These are phyloP conservation scores for Astrothelium macrocarpum DNA, from an alignment of 495 filamentous ascomycete genomes.

Conservation along the genomic window DNA sequence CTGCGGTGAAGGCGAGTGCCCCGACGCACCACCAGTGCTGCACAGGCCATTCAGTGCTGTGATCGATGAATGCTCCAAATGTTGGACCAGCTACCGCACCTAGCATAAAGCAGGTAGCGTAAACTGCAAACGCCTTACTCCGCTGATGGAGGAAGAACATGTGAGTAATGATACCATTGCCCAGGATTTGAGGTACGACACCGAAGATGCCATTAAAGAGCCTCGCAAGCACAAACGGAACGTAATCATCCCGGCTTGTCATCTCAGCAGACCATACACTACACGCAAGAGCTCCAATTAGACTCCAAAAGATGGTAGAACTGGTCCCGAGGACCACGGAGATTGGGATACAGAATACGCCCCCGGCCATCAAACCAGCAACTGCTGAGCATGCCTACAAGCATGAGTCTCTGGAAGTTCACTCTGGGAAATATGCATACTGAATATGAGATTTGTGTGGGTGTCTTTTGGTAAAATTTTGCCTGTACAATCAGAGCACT, in stretches of 20 bases:
- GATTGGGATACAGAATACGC: not conserved
- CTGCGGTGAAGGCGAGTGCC: not conserved
- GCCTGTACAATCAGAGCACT: conserved; percentile 20
- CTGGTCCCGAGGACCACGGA: conserved; percentile 29
- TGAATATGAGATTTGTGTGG: conserved; percentile 29
- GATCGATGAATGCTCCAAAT: conserved; percentile 39
- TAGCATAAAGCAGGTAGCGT: conserved; percentile 32
- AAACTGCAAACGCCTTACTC: conserved; percentile 35
- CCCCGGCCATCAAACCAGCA: not conserved
- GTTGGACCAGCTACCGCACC: conserved; percentile 38
- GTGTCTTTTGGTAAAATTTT: conserved; percentile 26
- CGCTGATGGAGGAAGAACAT: conserved; percentile 40
- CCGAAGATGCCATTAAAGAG: conserved; percentile 37
- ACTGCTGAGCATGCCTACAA: not conserved
- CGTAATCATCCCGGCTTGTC: conserved; percentile 36
- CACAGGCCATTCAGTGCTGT: conserved; percentile 34
- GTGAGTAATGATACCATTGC: conserved; percentile 35
- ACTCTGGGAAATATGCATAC: conserved; percentile 13
- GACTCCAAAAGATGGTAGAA: conserved; percentile 38
- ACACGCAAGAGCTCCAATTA: conserved; percentile 29
- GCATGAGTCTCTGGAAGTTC: not conserved
- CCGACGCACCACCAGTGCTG: conserved; percentile 20
- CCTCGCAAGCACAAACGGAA: conserved; percentile 38
- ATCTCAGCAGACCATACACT: conserved; percentile 38
- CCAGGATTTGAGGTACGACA: conserved; percentile 34